Conservation (phyloP, 768 basidiomycete genomes). For the Pholiota microspora region DNA sequence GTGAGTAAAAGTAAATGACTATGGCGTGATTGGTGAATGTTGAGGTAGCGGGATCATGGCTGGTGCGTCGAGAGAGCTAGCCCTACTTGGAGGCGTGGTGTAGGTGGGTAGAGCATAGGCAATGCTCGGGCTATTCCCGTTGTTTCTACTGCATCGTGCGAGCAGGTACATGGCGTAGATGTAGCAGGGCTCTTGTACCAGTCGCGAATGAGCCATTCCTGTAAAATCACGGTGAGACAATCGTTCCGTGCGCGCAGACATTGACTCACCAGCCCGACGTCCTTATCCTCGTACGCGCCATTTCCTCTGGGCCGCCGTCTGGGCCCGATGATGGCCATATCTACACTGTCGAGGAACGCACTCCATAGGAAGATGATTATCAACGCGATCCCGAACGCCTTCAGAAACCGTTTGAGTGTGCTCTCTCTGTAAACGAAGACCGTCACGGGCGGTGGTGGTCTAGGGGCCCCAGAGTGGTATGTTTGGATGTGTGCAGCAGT, state of each 20-base stretch:
- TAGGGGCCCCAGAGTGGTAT: background rate
- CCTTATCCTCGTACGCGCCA: background rate
- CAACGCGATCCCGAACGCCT: constrained; percentile 17
- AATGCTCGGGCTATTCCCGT: background rate
- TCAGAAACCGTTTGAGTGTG: constrained; percentile 16
- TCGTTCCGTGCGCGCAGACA: background rate
- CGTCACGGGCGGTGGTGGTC: background rate
- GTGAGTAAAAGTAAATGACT: background rate
- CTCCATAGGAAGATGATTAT: constrained; percentile 21
- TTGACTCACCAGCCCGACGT: background rate
- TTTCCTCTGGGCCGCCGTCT: background rate
- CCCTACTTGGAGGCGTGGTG: background rate
- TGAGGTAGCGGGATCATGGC: background rate
- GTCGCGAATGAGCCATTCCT: constrained; percentile 4
- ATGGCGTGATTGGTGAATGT: background rate
- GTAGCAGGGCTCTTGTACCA: background rate
- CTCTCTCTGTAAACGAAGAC: background rate
- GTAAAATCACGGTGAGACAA: background rate
- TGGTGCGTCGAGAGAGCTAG: background rate
- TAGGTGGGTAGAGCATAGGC: background rate
- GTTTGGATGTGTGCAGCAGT: background rate
- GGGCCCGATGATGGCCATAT: background rate
- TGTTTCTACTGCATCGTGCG: background rate
- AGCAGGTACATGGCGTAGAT: background rate
- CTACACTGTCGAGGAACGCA: constrained; percentile 17